Conservation (phyloP, 2,329 filamentous ascomycete species). For the Talaromyces sp. region DNA sequence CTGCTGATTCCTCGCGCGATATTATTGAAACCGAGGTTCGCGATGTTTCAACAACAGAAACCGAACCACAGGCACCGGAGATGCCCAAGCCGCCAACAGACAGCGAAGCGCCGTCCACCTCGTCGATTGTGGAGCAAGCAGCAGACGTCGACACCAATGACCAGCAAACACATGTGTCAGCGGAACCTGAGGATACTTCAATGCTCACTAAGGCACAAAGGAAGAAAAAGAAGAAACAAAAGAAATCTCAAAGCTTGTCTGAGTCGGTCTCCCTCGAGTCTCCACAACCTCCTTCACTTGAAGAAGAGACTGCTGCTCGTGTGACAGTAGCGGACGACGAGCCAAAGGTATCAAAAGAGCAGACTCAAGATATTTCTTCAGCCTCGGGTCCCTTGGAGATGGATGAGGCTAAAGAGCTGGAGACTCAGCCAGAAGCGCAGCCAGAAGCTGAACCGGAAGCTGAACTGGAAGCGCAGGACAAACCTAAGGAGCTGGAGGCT, state of each 20-base stretch:
- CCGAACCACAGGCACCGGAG: neutral
- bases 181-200: slow-evolving; percentile 6
- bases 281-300: neutral
- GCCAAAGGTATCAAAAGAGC: neutral
- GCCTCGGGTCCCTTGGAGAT: neutral
- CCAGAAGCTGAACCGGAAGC: neutral
- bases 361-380: neutral
- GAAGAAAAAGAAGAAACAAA: slow-evolving; percentile 14
- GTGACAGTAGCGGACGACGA: neutral
- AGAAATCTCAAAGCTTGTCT: slow-evolving; percentile 8
- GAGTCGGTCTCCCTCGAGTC: neutral
- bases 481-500: neutral
- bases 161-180: slow-evolving; percentile 11
- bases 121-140: slow-evolving; percentile 7
- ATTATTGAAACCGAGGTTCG: neutral
- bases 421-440: neutral
- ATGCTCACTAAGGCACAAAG: slow-evolving; percentile 4
- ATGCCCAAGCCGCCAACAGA: slow-evolving; percentile 5
- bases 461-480: neutral
- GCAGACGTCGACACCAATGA: slow-evolving; percentile 9
- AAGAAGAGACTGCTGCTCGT: neutral
- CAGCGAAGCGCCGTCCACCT: slow-evolving; percentile 2
- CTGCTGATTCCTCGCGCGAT: neutral
- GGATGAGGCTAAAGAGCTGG: neutral
- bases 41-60: slow-evolving; percentile 1